Conservation (phyloP, 805 yeast genomes). For the Candida ulmi region DNA sequence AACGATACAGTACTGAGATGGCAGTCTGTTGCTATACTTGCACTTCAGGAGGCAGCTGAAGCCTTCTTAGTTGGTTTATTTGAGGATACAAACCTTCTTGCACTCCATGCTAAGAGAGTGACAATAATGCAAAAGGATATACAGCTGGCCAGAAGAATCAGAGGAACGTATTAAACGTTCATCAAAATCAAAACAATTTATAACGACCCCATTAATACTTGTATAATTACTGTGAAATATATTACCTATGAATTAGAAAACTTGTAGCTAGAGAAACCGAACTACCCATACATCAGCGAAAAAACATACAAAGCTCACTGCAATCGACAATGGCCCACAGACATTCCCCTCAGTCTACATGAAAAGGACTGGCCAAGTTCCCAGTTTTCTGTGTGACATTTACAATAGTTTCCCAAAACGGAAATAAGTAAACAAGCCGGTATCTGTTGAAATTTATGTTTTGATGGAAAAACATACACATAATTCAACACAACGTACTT, state of each 20-base stretch:
- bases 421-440: not conserved
- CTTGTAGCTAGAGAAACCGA: no score
- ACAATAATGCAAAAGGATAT: slow-evolving; percentile 82
- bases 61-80: slow-evolving; percentile 67
- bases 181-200: not conserved
- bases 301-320: no score
- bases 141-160: slow-evolving; percentile 70
- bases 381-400: no score
- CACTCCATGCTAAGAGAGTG: slow-evolving; percentile 77
- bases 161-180: slow-evolving; percentile 36
- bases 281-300: no score
- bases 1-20: slow-evolving; percentile 56
- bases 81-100: slow-evolving; percentile 74
- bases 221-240: no score
- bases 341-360: no score
- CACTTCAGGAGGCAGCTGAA: slow-evolving; percentile 78
- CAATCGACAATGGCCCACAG: no score
- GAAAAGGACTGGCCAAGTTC: no score
- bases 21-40: slow-evolving; percentile 75
- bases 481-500: not conserved
- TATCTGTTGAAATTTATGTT: no score
- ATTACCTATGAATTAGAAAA: no score
- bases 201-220: no score
- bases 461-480: not conserved
- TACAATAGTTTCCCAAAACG: not conserved